Evolutionary conservation across 2,329 filamentous ascomycete genomes (phyloP), one percentile per base, ranked within the genome.

Genomic region (Penicillium corylophilum): DNA sequence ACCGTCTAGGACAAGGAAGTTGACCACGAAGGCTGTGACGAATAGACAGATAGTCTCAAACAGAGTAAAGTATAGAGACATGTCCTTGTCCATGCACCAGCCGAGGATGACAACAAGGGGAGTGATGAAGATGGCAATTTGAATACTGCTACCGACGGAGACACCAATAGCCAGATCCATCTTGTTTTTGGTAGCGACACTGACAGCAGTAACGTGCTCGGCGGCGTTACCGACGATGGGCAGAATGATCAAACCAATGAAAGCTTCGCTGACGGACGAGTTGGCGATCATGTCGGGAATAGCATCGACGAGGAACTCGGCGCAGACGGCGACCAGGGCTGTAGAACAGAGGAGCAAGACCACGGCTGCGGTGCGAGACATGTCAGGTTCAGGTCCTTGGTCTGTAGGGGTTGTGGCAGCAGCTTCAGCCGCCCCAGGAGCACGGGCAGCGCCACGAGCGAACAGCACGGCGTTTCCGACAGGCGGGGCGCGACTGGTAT

Each of bases 211-310:
- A 18, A 88, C 87, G 75, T 92, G 88, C 73, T 92, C 88, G 13
- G 88, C 88, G 2, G 88, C 88, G 63, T 92, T 92, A 35, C 88
- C 87, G n/a, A 91, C 88, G 61, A 92, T 90, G 8, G 88, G 88
- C 4, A 93, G 75, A 46, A 93, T 83, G 61, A 93, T 91, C 10
- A 92, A 79, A 62, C 89, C 89, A 55, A 92, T 85, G 57, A 93
- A 92, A 29, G 88, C 86, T 64, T 89, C 80, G 55, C 81, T 87
- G 53, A 92, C 76, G 12, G 72, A 73, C 13, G 82, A 84, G 3
- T 76, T 71, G 16, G 76, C 72, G 2, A 88, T 83, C 70, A 92
- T 84, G 5, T 77, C 78, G 46, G 88, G 82, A 59, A 92, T 92
- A 33, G 85, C 84, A 57, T 84, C 81, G 24, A 90, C 88, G 71